A percentile compares a stretch with the other conserved stretches of the same genome.
Evolutionary conservation across 768 basidiomycete genomes (phyloP).

Genomic region (Lanmaoa pseudosensibilis): DNA sequence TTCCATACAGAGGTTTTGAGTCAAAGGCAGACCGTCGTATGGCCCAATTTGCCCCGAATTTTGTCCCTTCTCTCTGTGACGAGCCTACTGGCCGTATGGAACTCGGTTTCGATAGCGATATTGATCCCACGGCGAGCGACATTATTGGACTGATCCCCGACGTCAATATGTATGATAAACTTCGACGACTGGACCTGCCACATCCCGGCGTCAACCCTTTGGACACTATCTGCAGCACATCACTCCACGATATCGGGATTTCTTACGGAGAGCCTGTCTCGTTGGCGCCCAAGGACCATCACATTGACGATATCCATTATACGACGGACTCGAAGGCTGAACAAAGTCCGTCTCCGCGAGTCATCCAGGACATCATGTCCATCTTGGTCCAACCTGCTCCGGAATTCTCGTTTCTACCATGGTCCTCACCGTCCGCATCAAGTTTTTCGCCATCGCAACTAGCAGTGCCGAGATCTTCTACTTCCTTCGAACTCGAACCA

Average conservation of each 20-base stretch:
- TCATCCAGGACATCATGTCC: slow-evolving; percentile 34
- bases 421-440: slow-evolving; percentile 4
- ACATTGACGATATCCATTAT: background rate
- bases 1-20: background rate
- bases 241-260: background rate
- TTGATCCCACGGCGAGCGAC: slow-evolving; percentile 10
- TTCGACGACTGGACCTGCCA: slow-evolving; percentile 16
- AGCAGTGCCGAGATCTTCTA: background rate
- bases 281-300: background rate
- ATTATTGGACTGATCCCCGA: slow-evolving; percentile 32
- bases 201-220: slow-evolving; percentile 40
- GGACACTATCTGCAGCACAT: slow-evolving; percentile 32
- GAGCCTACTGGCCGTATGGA: background rate
- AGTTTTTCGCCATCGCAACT: background rate
- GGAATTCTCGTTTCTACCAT: slow-evolving; percentile 7
- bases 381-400: slow-evolving; percentile 25
- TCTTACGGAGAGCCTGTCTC: background rate
- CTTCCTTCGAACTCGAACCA: background rate
- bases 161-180: slow-evolving; percentile 36
- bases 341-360: slow-evolving; percentile 26
- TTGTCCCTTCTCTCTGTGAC: background rate
- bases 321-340: background rate
- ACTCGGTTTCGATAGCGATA: slow-evolving; percentile 8
- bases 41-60: background rate
- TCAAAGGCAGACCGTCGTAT: background rate